phyloP scores from a whole-genome alignment of 768 basidiomycete species.

The Calocera cornea region DNA sequence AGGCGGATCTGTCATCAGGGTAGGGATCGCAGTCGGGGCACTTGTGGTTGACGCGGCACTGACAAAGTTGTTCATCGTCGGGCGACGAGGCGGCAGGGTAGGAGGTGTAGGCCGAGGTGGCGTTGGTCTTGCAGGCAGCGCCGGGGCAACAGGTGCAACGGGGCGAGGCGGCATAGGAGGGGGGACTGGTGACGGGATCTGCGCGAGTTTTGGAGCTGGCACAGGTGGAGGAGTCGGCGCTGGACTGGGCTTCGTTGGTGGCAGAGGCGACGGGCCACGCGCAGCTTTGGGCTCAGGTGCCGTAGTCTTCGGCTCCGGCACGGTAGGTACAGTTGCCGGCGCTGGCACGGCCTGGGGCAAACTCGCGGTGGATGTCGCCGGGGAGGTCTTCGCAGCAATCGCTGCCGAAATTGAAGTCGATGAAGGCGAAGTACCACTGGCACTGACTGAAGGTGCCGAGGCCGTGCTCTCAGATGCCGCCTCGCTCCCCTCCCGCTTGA shows the following conservation, averaged over 20 bases:
- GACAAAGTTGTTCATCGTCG: neutral
- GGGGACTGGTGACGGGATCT: neutral
- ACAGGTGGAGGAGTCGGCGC: too few species aligned
- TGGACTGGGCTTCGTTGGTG: too few species aligned
- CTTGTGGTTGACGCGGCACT: neutral
- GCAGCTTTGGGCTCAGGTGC: neutral
- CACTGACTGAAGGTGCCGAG: neutral
- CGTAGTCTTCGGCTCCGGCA: neutral
- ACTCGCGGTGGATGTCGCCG: neutral
- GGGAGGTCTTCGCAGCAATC: neutral
- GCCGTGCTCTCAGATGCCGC: neutral
- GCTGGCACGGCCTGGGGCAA: neutral
- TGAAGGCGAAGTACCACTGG: neutral
- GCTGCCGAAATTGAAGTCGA: neutral
- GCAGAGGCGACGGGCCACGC: too few species aligned
- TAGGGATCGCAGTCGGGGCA: neutral
- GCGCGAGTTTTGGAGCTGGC: neutral
- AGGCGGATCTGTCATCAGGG: neutral
- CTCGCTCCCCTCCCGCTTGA: slow-evolving; percentile 34
- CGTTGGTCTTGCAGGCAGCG: neutral
- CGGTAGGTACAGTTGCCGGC: neutral
- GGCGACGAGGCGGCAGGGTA: neutral
- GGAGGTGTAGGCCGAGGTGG: neutral
- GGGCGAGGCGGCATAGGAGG: neutral
- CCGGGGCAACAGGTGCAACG: neutral